Conservation (phyloP, 2,329 filamentous ascomycete genomes). For the Scortechinia acanthostroma region DNA sequence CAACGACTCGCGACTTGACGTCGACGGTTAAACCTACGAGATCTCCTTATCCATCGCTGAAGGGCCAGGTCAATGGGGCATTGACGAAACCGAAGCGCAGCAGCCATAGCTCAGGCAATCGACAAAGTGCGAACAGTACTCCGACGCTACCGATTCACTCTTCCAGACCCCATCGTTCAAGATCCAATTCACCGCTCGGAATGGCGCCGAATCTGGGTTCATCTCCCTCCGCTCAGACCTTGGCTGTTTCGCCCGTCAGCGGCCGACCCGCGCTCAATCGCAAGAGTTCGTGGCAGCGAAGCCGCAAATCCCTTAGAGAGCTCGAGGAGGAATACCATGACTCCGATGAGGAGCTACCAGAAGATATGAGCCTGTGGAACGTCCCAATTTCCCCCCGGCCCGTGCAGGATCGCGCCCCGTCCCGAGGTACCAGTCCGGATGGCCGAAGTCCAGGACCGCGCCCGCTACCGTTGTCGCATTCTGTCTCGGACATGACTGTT, state of each 20-base stretch:
- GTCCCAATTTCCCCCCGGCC: slow-evolving; percentile 36
- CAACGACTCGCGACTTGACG: slow-evolving; percentile 22
- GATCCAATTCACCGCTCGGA: neutral
- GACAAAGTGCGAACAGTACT: neutral
- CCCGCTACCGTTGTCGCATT: slow-evolving; percentile 30
- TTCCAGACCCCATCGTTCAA: neutral
- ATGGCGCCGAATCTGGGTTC: neutral
- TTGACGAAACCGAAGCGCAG: neutral
- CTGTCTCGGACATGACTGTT: slow-evolving; percentile 16
- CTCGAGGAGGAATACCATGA: slow-evolving; percentile 39
- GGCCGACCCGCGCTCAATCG: slow-evolving; percentile 9
- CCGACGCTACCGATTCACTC: neutral
- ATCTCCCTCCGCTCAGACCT: neutral
- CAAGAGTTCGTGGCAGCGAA: slow-evolving; percentile 29
- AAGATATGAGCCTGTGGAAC: slow-evolving; percentile 38
- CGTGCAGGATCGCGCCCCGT: slow-evolving; percentile 22
- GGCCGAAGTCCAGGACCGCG: slow-evolving; percentile 24
- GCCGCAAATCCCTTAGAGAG: slow-evolving; percentile 33
- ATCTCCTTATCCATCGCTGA: slow-evolving; percentile 3
- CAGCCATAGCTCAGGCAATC: neutral
- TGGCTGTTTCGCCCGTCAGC: neutral
- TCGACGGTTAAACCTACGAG: slow-evolving; percentile 13
- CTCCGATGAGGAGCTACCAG: slow-evolving; percentile 37
- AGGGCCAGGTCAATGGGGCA: neutral
- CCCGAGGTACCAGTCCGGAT: slow-evolving; percentile 29